Evolutionary conservation across 73 alveolate genomes (phyloP), one percentile per base, ranked within the genome.

Genomic region (Vitrella brassicaformis): DNA sequence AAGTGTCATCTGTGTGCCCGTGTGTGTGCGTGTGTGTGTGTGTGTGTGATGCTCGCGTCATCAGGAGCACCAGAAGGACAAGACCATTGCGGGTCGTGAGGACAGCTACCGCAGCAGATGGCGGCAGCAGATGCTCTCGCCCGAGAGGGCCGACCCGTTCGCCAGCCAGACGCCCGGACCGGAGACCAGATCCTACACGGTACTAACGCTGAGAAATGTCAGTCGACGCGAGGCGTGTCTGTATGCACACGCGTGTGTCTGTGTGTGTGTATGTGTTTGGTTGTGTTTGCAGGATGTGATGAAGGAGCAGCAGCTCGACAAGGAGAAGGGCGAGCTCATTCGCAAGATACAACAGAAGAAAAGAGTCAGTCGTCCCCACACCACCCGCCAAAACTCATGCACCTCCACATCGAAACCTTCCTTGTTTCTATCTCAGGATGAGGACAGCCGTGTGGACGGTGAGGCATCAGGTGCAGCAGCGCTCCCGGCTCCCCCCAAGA

Each of bases 301-400:
- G 82, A 46, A 66, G 10, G 82, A 73, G 31, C 82, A 75, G 75
- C 75, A 75, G 68, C 56, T 75, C 75, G 82, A 75, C 82, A 75
- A 75, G 47, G 82, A 75, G 75, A 75, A 75, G 65, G 46, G 45
- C 30, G 82, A 75, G 39, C 66, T 75, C 66, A 70, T 67, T 19
- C 75, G 68, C 39, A 75, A 75, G 82, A 67, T 75, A 64, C 56
- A 27, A 27, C 67, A 75, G 71, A 70, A 75, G 67, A 75, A 74
- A 27, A 74, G 66, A 74, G 81, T 25, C 70, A 8, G 70, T n/a
- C n/a, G n/a, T n/a, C n/a, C n/a, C n/a, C n/a, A n/a, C n/a, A n/a
- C n/a, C n/a, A n/a, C n/a, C n/a, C n/a, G n/a, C n/a, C n/a, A n/a
- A n/a, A n/a, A n/a, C n/a, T n/a, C n/a, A n/a, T n/a, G n/a, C n/a